Evolutionary conservation across 2,329 filamentous ascomycete species (phyloP), one percentile per base, ranked within the genome.

Genomic region (Diaporthe aspalathi): DNA sequence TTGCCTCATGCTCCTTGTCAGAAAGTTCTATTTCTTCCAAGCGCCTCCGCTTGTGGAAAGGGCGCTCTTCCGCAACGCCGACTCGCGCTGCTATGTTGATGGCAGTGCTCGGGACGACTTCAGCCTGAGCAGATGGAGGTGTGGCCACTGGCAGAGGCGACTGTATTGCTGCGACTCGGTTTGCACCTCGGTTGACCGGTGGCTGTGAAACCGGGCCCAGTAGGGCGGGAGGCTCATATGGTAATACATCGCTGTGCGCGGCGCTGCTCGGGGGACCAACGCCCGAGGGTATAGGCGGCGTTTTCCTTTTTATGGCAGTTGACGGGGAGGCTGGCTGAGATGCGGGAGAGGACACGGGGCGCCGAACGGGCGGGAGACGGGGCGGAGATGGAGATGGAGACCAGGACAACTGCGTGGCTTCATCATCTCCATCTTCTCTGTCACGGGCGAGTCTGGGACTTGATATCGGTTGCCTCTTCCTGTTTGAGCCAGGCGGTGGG

Each of bases 101-200:
- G 32, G 78, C 75, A 24, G 78, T 80, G 71, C 76, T 79, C 32
- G 79, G 78, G 20, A 54, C 22, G 8, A 78, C 73, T 32, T 74
- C 72, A 22, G 77, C 62, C 57, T 81, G 80, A 9, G 79, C 79
- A 20, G 80, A 81, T 17, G 79, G 78, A 22, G 80, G 79, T 11
- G 80, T 81, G 45, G 76, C 72, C 29, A 76, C 73, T 43, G 72
- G 54, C 22, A 17, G 66, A 11, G 20, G n/a, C 24, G 62, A 70
- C 22, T 29, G 45, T 45, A 49, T 56, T 35, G 62, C 54, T 27
- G 68, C 24, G 20, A 53, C 27, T 50, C n/a, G 74, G 24, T 74
- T 53, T 54, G 73, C 71, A 63, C 72, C 56, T 57, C 75, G 78
- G 43, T 78, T 77, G 67, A 77, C 67, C 29, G 77, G 67, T 16